Evolutionary conservation across 352 stramenopile genomes (phyloP), one percentile per base, ranked within the genome.

Genomic region (Globisporangium iwayamae): DNA sequence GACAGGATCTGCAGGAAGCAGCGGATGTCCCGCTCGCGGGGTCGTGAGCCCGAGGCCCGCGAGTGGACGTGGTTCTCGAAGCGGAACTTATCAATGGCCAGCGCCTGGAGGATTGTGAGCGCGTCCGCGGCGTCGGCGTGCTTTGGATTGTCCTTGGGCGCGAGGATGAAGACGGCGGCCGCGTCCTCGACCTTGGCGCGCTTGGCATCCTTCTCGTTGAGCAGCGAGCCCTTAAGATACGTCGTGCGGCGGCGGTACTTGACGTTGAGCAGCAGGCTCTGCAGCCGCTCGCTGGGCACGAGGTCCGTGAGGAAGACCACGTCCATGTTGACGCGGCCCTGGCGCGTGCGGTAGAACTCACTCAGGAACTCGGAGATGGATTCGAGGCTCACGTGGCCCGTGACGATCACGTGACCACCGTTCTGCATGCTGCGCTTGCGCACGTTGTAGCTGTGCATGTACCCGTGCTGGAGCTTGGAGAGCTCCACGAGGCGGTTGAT

Each of bases 291-390:
- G 13, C 50, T 71, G 2, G 80, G 80, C 8, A 79, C 51, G 30
- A 73, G 54, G 25, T 79, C 68, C 2, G 62, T 67, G 10, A 89
- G 55, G 36, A 87, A 76, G 3, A 87, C 78, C 4, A 89, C 78
- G 48, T 87, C 78, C 77, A 89, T 85, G 59, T 84, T 81, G 39
- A 89, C 71, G 48, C 76, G 74, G 36, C 80, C 80, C 41, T 83
- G 76, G 1, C 77, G 68, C 50, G 69, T 61, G 43, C 78, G 75
- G 60, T 89, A 89, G 56, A 89, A 89, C 63, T 89, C 80, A 56
- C 68, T 67, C 16, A 89, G 68, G 51, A 89, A 89, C 30, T 78
- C 76, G 10, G 74, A 66, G 7, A 79, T 70, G 0, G 73, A 74
- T 54, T 87, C 78, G 60, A 72, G 67, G 32, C 63, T 76, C 48